A percentile compares a stretch with the other conserved stretches of the same genome.
These are phyloP conservation scores for Polytolypa hystricis DNA, from an alignment of 2,329 filamentous ascomycete genomes.

Conservation along the genomic window DNA sequence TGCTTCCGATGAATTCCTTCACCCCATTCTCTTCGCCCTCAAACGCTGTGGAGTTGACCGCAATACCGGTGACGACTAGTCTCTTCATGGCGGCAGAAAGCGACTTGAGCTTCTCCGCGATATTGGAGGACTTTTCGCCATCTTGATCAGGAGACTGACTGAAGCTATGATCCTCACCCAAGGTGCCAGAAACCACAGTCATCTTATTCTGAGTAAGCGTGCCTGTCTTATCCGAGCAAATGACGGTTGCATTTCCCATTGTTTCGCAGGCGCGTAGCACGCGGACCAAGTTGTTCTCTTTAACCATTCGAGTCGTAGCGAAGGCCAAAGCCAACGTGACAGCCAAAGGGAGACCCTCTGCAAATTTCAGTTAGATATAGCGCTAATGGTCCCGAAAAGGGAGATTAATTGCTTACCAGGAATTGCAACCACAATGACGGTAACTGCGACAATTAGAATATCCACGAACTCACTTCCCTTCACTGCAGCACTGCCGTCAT, in stretches of 20 bases:
- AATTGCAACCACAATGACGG: constrained; percentile 69
- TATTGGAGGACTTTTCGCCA: constrained; percentile 13
- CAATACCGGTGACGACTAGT: constrained; percentile 32
- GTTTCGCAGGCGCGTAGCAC: constrained; percentile 69
- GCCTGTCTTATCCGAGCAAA: constrained; percentile 72
- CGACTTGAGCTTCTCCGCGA: constrained; percentile 20
- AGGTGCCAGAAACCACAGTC: constrained; percentile 62
- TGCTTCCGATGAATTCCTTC: constrained; percentile 59
- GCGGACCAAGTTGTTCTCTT: constrained; percentile 65
- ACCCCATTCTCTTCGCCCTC: constrained; percentile 59
- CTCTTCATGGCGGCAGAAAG: constrained; percentile 23
- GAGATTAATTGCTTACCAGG: constrained; percentile 33
- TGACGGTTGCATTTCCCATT: constrained; percentile 69
- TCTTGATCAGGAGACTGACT: constrained; percentile 25
- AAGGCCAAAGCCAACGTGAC: constrained; percentile 70
- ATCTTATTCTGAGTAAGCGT: constrained; percentile 66
- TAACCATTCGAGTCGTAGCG: constrained; percentile 65
- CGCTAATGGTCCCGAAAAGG: background rate
- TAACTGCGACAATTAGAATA: constrained; percentile 68
- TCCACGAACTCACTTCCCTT: constrained; percentile 71
- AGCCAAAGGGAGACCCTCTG: constrained; percentile 62
- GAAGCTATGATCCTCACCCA: constrained; percentile 50
- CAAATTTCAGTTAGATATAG: background rate
- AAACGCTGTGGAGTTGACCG: constrained; percentile 57
- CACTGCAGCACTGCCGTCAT: constrained; percentile 46